Conservation (phyloP, 2,329 filamentous ascomycete genomes). For the Colletotrichum acutatum region DNA sequence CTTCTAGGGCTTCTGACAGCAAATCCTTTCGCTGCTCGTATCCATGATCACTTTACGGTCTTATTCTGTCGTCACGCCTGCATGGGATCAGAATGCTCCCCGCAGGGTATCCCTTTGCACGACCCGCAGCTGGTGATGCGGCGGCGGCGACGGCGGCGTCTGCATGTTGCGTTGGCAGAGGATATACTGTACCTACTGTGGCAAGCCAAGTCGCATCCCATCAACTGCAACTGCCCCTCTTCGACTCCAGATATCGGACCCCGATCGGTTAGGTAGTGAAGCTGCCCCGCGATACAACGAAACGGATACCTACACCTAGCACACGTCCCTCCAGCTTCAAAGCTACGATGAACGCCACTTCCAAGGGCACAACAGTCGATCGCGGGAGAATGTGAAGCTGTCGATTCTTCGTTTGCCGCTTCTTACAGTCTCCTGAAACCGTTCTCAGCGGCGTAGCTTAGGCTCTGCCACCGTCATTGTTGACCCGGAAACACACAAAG, state of each 20-base stretch:
- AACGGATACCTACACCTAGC: not conserved
- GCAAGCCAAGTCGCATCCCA: slow-evolving; percentile 26
- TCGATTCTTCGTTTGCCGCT: not conserved
- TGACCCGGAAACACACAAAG: slow-evolving; percentile 15
- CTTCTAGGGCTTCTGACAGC: not conserved
- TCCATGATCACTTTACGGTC: not conserved
- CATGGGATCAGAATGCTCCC: slow-evolving; percentile 29
- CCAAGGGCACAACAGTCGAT: not conserved
- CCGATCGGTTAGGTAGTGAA: slow-evolving; percentile 24
- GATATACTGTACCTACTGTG: slow-evolving; percentile 17
- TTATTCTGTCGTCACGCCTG: slow-evolving; percentile 31
- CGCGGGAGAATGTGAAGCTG: not conserved
- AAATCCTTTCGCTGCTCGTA: not conserved
- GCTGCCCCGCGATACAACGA: slow-evolving; percentile 27
- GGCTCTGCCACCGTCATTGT: slow-evolving; percentile 5
- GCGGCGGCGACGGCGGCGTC: slow-evolving; percentile 20
- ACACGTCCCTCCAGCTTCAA: not conserved
- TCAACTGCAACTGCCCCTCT: slow-evolving; percentile 18
- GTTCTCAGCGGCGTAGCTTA: slow-evolving; percentile 11
- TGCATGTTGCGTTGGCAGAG: slow-evolving; percentile 38
- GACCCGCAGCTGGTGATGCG: slow-evolving; percentile 34
- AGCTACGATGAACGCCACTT: not conserved
- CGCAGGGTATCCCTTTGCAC: slow-evolving; percentile 26
- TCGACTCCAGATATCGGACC: slow-evolving; percentile 26
- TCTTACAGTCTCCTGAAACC: not conserved